Base-by-base conservation (phyloP, 2,329 filamentous ascomycete genomes). In the Ophiostoma fasciatum region DNA sequence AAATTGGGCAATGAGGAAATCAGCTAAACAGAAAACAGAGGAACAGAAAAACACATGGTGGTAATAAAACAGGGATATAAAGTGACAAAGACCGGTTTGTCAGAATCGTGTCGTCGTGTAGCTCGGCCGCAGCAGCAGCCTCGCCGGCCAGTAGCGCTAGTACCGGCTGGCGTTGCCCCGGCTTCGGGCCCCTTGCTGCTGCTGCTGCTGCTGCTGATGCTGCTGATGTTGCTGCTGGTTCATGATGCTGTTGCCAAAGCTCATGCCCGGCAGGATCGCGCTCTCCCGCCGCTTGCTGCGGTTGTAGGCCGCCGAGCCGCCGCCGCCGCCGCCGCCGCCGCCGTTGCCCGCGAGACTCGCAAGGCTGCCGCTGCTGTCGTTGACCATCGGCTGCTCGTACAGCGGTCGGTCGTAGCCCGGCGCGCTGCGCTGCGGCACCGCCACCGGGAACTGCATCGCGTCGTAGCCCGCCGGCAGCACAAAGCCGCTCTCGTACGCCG, bases 81-180 rank as follows among this genome's bases (percentile, higher is more conserved):
- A 25, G 12, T 15, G 15, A 28, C 10, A 15, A 13, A 13, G 23
- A 5, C n/a, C 11, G 7, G 36, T 46, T 41, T 37, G 42, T 36
- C 30, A 43, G 22, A 41, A 41, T 12, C 28, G 38, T 2, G 41
- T 43, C 5, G 41, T 43, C 5, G 41, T 42, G 15, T 36, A 33
- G 31, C 43, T 45, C 7, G 22, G 21, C 18, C 38, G 35, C 20
- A 45, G 22, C 15, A 27, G 33, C 20, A 45, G 22, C 15, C 26
- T 35, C 11, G 39, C n/a, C 3, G 23, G 39, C 33, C 28, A 39
- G 35, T 35, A 42, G 30, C 31, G 42, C 54, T 50, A 65, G 43
- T 62, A 66, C 45, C 59, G 62, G n/a, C 60, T 61, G n/a, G n/a
- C n/a, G n/a, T n/a, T n/a, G 50, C 71, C 67, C 42, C 67, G 67